Percentiles rank a stretch among this genome's conserved stretches.
These are phyloP conservation scores for Porogramme epimiltina DNA, from an alignment of 1,284 basidiomycete genomes.

Conservation along the genomic window DNA sequence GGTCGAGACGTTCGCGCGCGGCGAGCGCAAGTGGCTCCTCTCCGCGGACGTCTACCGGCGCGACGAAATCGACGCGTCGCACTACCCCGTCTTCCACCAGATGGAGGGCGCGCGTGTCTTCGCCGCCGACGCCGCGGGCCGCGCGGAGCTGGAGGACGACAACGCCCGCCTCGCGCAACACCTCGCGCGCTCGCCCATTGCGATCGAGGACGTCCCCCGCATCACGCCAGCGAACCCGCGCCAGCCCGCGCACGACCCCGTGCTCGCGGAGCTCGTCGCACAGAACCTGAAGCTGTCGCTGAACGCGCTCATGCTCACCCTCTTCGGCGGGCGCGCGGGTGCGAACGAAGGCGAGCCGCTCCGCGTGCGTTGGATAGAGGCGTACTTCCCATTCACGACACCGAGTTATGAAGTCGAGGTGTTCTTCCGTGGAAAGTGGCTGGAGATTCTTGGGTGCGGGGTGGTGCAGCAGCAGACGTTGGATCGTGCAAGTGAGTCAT, in stretches of 20 bases:
- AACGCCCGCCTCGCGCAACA: constrained; percentile 64
- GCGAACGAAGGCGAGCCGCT: constrained; percentile 65
- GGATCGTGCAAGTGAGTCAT: constrained; percentile 77
- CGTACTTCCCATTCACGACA: constrained; percentile 97
- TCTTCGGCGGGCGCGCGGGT: constrained; percentile 71
- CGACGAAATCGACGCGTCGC: constrained; percentile 96
- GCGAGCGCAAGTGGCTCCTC: constrained; percentile 84
- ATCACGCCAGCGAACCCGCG: constrained; percentile 78
- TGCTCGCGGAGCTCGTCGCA: constrained; percentile 71
- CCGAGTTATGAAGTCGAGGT: constrained; percentile 99
- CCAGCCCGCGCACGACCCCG: constrained; percentile 77
- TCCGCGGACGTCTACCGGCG: constrained; percentile 98
- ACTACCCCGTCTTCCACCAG: constrained; percentile 99
- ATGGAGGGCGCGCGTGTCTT: constrained; percentile 95
- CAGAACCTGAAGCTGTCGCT: constrained; percentile 91
- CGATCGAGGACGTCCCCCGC: constrained; percentile 86
- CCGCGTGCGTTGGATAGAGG: constrained; percentile 94
- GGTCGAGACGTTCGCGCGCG: constrained; percentile 84
- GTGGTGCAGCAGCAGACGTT: constrained; percentile 91
- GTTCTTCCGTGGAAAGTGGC: constrained; percentile 94
- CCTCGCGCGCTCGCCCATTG: constrained; percentile 71
- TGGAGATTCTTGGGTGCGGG: constrained; percentile 95
- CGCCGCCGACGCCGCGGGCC: constrained; percentile 48
- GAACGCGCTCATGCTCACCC: constrained; percentile 83
- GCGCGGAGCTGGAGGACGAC: constrained; percentile 64